Conservation (phyloP, 257 asterid genomes). For the Vinca minor region DNA sequence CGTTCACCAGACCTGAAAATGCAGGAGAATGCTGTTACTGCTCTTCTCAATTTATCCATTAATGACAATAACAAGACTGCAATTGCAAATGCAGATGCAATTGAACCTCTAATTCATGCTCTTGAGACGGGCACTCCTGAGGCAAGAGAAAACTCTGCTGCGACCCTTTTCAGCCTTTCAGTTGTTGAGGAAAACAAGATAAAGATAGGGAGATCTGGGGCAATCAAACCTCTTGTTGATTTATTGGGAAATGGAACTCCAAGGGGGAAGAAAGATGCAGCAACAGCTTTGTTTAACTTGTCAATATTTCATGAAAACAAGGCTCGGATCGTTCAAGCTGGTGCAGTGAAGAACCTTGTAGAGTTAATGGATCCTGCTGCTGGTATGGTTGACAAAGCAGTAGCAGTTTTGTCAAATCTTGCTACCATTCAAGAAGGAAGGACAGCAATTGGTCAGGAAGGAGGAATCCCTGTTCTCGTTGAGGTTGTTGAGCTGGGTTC, state of each 20-base stretch:
- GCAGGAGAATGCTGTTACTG: constrained; percentile 76
- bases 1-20: constrained; percentile 40
- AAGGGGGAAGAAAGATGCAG: constrained; percentile 72
- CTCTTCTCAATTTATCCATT: constrained; percentile 76
- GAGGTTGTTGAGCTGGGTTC: constrained; percentile 91
- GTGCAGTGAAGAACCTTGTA: constrained; percentile 74
- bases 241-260: constrained; percentile 80
- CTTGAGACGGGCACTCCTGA: constrained; percentile 70
- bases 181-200: constrained; percentile 65
- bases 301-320: constrained; percentile 62
- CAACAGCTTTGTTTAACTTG: constrained; percentile 61
- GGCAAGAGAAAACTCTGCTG: constrained; percentile 85
- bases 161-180: constrained; percentile 80
- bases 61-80: constrained; percentile 67
- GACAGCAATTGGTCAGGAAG: constrained; percentile 59
- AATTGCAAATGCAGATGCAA: constrained; percentile 70
- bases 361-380: constrained; percentile 86
- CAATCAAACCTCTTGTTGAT: constrained; percentile 73
- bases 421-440: constrained; percentile 72
- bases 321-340: constrained; percentile 69
- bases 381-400: constrained; percentile 94
- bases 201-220: constrained; percentile 73
- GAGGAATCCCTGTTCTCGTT: constrained; percentile 70
- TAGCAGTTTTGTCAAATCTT: constrained; percentile 71
- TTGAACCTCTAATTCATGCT: constrained; percentile 73